Conservation (phyloP, 495 filamentous ascomycete species). For the Hypoxylon lienhwacheense region DNA sequence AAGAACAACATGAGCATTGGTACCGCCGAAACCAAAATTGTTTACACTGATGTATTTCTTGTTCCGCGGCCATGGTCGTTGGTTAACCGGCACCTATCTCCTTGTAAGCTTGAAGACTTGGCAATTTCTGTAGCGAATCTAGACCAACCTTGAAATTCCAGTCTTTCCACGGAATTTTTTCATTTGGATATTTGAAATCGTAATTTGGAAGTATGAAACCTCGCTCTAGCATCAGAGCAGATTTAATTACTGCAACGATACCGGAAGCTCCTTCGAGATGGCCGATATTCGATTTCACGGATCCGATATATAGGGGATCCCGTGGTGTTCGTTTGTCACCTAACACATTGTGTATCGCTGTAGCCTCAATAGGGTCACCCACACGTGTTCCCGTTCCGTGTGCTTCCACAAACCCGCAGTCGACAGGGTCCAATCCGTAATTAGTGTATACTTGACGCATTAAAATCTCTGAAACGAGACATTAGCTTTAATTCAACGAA, state of each 20-base stretch:
- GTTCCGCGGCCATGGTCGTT: conserved; percentile 44
- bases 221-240: conserved; percentile 60
- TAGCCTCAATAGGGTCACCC: conserved; percentile 64
- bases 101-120: too few species aligned
- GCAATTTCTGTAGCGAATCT: neutral
- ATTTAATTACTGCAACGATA: conserved; percentile 61
- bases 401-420: conserved; percentile 52
- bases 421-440: conserved; percentile 44
- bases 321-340: conserved; percentile 40
- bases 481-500: conserved; percentile 16
- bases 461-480: conserved; percentile 40
- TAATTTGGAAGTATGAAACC: conserved; percentile 55
- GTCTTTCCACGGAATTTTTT: conserved; percentile 50
- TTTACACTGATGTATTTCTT: conserved; percentile 49
- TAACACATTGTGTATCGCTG: conserved; percentile 55
- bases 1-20: conserved; percentile 48
- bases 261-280: conserved; percentile 62
- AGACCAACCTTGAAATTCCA: conserved; percentile 50
- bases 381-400: conserved; percentile 62
- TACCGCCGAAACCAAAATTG: conserved; percentile 54
- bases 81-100: conserved; percentile 33
- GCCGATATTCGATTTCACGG: conserved; percentile 62
- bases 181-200: conserved; percentile 50
- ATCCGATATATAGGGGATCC: conserved; percentile 57
- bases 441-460: conserved; percentile 51